A percentile compares a stretch with the other conserved stretches of the same genome.
Evolutionary conservation across 1,284 basidiomycete species (phyloP).

Genomic region (Ustilago nuda): DNA sequence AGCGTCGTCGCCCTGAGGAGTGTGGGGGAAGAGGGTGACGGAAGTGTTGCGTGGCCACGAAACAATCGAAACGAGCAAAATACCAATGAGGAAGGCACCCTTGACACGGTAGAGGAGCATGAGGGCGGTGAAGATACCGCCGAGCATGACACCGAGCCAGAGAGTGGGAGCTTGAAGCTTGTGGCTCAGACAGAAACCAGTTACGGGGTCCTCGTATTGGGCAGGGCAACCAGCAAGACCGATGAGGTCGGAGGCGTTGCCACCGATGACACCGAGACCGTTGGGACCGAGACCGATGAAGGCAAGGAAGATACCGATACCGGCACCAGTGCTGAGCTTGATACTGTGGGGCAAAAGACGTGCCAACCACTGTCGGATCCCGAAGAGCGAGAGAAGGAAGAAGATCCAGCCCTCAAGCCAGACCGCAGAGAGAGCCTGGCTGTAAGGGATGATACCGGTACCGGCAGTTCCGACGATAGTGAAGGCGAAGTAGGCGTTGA

Average conservation of each 20-base stretch:
- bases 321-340: conserved; percentile 83
- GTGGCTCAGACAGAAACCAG: conserved; percentile 76
- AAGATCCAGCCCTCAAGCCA: conserved; percentile 81
- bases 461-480: conserved; percentile 87
- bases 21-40: conserved; percentile 87
- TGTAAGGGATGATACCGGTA: conserved; percentile 79
- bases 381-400: conserved; percentile 82
- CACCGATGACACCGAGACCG: conserved; percentile 83
- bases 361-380: conserved; percentile 89
- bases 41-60: conserved; percentile 85
- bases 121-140: conserved; percentile 75
- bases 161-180: conserved; percentile 81
- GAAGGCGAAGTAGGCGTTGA: conserved; percentile 91
- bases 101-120: conserved; percentile 87
- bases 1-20: conserved; percentile 76
- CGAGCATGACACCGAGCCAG: conserved; percentile 89
- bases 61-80: conserved; percentile 85
- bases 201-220: conserved; percentile 61
- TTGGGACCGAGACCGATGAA: conserved; percentile 74
- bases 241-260: conserved; percentile 78
- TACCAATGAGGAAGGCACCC: conserved; percentile 82
- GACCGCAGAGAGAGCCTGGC: conserved; percentile 85
- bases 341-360: conserved; percentile 88
- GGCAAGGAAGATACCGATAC: conserved; percentile 81
- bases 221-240: conserved; percentile 80